Base-by-base conservation (phyloP, 2,329 filamentous ascomycete genomes). In the Calonectria naviculata region DNA sequence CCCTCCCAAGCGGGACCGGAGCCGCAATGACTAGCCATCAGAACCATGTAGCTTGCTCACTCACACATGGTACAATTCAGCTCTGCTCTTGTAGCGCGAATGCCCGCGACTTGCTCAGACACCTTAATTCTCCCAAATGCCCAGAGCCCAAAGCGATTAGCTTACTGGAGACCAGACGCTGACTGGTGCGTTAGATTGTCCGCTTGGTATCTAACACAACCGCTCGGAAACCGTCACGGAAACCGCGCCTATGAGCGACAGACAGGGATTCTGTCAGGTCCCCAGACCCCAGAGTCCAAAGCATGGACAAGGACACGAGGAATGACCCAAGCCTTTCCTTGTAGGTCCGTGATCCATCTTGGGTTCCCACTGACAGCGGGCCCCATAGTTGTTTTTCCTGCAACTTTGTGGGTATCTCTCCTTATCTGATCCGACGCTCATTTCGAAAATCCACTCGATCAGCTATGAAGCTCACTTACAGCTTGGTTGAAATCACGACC, bases 211-310 rank as follows among this genome's bases (percentile, higher is more conserved):
- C 6, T 46, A 10, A n/a, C 10, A 46, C n/a, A 36, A 58, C 12
- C 52, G 28, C 28, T 56, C 60, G 52, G 65, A 69, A 71, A 41
- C 61, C 52, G 69, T 42, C 46, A 68, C 49, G 65, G 61, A 71
- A 71, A 56, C 38, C 65, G 70, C 60, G 65, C 65, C 70, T 65
- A 65, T 68, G 46, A 69, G 54, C 54, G 36, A 28, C 38, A 24
- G 52, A 34, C 70, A 71, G 38, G 70, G 70, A 47, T 69, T 47
- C 47, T 58, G 44, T 62, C 66, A 66, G 52, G 36, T 42, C 66
- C 61, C 65, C 41, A 65, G 54, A 71, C 70, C 66, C 65, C 70
- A 71, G 70, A 71, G 60, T 68, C 61, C 21, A 10, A 46, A 28
- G 49, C 64, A 66, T 67, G 52, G 65, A 29, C 42, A 67, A 60